Base-by-base conservation (phyloP, 2,329 filamentous ascomycete genomes). In the Colletotrichum cuscutae region DNA sequence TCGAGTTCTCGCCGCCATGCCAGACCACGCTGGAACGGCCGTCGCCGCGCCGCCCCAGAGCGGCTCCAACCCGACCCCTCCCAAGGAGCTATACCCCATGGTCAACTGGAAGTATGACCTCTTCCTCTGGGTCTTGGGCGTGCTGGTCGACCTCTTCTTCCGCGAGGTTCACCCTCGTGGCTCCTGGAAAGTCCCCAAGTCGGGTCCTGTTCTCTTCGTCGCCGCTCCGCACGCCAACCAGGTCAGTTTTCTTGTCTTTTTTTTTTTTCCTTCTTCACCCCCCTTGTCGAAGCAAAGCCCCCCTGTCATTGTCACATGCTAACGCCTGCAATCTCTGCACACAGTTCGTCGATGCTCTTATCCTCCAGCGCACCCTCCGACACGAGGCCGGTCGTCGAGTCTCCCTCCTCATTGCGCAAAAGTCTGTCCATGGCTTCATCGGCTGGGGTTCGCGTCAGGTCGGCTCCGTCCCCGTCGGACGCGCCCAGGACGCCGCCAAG, bases 191-290 rank as follows among this genome's bases (percentile, higher is more conserved):
- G 94, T 99, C 57, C 97, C 97, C 57, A 91, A 93, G 78, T 89
- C 91, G 75, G 97, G 95, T 0, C 95, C 97, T 1, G 90, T 99
- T 75, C 94, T 99, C 72, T 97, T 99, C 79, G 97, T 99, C 77
- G 97, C 95, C 57, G 97, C 96, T 67, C 97, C 97, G 76, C 97
- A 99, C 87, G 96, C 96, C 73, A 99, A 99, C 82, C 95, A 97
- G 89, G 93, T 95, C 84, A 73, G 87, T 82, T 53, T 9, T n/a
- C 24, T 9, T 15, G 12, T 32, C 15, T n/a, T 2, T 53, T 32
- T n/a, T n/a, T 9, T 63, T 24, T 30, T 5, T 30, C 35, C 46
- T 64, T 28, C 28, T 5, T 57, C 46, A 32, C 22, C 42, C 49
- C 64, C 72, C 58, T 42, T 71, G 57, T 24, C 32, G n/a, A 37